A percentile compares a stretch with the other conserved stretches of the same genome.
Evolutionary conservation across 164 flowering plant species (phyloP).

Genomic region (Aristolochia contorta): DNA sequence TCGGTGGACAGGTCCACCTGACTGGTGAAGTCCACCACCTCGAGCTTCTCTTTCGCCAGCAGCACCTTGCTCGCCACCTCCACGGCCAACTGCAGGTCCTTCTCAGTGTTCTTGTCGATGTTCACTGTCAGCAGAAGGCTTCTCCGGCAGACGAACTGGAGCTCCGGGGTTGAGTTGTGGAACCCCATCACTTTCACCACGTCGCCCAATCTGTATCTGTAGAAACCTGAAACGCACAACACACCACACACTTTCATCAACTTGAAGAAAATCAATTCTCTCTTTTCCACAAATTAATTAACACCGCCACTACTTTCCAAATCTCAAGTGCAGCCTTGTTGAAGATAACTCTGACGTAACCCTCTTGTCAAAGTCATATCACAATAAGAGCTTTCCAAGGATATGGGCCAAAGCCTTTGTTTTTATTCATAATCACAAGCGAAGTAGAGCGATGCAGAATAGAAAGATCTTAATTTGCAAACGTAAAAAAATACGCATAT

Average conservation of each 20-base stretch:
- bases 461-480: too few species aligned
- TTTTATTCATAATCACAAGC: too few species aligned
- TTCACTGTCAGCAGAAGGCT: slow-evolving; percentile 71
- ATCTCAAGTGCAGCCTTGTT: too few species aligned
- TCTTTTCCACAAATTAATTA: too few species aligned
- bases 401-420: too few species aligned
- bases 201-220: slow-evolving; percentile 85
- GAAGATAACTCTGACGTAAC: too few species aligned
- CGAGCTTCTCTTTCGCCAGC: slow-evolving; percentile 45
- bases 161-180: slow-evolving; percentile 76
- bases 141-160: slow-evolving; percentile 69
- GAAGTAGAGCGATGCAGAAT: too few species aligned
- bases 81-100: slow-evolving; percentile 71
- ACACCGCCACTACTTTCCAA: too few species aligned
- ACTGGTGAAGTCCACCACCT: slow-evolving; percentile 76
- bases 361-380: too few species aligned
- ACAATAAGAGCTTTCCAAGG: too few species aligned
- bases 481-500: too few species aligned
- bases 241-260: not conserved
- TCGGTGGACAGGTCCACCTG: slow-evolving; percentile 44
- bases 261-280: too few species aligned
- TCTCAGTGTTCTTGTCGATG: slow-evolving; percentile 97
- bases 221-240: slow-evolving; percentile 51
- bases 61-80: slow-evolving; percentile 45
- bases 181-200: slow-evolving; percentile 74